Conservation (phyloP, 192 early-diverging fungal genomes). For the Pilobolus umbonatus region DNA sequence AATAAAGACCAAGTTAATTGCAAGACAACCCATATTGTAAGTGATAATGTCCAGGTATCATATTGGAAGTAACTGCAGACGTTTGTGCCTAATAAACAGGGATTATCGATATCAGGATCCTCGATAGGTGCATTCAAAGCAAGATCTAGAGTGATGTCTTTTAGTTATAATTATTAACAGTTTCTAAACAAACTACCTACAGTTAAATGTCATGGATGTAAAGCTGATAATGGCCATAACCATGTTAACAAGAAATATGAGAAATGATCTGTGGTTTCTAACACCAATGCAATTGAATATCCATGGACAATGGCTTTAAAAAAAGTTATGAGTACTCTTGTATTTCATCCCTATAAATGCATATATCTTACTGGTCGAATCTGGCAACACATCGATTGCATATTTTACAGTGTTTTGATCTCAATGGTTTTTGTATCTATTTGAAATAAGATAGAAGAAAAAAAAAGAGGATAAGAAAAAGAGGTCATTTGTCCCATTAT, state of each 20-base stretch:
- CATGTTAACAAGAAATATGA: conserved; percentile 73
- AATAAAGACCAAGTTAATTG: conserved; percentile 83
- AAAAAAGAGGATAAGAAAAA: too few relatives aligned
- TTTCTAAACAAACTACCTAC: conserved; percentile 39
- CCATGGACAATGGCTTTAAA: conserved; percentile 87
- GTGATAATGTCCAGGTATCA: conserved; percentile 65
- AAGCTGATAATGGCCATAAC: conserved; percentile 56
- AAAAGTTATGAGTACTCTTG: neutral
- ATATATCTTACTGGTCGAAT: conserved; percentile 79
- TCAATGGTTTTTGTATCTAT: conserved; percentile 73
- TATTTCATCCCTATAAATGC: neutral
- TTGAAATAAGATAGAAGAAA: too few relatives aligned
- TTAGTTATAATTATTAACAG: neutral
- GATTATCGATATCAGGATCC: conserved; percentile 9
- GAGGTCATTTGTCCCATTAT: neutral
- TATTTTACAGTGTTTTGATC: conserved; percentile 92
- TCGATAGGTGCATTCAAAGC: conserved; percentile 2
- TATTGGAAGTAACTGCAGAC: conserved; percentile 72
- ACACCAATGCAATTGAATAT: conserved; percentile 93
- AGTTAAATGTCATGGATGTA: conserved; percentile 55
- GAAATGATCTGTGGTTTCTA: conserved; percentile 83
- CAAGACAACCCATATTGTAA: conserved; percentile 68
- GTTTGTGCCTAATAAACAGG: conserved; percentile 54
- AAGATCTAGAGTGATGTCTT: neutral
- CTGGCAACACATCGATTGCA: conserved; percentile 91